phyloP scores from a whole-genome alignment of 2,329 filamentous ascomycete species.

The Fusarium clavum region DNA sequence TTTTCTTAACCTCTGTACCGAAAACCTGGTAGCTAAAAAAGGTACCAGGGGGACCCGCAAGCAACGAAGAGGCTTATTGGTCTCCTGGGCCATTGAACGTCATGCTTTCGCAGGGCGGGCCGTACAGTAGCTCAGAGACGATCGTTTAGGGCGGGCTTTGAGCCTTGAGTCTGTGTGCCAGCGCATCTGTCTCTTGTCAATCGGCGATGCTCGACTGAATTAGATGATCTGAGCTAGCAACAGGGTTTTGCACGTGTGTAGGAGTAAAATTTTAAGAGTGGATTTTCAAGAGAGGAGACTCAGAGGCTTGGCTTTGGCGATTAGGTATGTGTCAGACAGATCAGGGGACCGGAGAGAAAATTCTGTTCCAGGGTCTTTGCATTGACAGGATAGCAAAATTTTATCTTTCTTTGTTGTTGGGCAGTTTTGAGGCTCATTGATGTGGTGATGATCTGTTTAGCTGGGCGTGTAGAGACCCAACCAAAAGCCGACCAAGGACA shows the following conservation, averaged over 20 bases:
- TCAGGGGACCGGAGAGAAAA: background rate
- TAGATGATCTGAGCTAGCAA: slow-evolving; percentile 36
- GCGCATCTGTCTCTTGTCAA: slow-evolving; percentile 27
- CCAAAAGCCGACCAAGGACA: slow-evolving; percentile 12
- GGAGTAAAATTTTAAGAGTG: slow-evolving; percentile 28
- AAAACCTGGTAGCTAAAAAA: slow-evolving; percentile 6
- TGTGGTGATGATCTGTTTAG: background rate
- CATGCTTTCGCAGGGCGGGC: background rate
- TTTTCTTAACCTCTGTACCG: slow-evolving; percentile 2
- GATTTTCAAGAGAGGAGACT: slow-evolving; percentile 1
- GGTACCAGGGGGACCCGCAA: background rate
- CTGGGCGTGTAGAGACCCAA: slow-evolving; percentile 24
- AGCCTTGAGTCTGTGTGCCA: slow-evolving; percentile 23
- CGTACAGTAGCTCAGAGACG: background rate
- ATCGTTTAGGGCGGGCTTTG: background rate
- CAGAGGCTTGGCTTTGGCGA: background rate
- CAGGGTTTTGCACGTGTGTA: slow-evolving; percentile 7
- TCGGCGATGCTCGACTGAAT: slow-evolving; percentile 36
- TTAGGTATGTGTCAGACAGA: background rate
- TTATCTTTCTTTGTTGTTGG: background rate
- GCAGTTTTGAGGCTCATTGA: slow-evolving; percentile 9
- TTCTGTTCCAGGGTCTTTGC: background rate
- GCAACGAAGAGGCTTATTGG: background rate
- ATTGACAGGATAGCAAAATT: background rate
- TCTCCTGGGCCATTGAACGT: background rate